Evolutionary conservation across 2,329 filamentous ascomycete species (phyloP).

Genomic region (Parastagonospora nodorum): DNA sequence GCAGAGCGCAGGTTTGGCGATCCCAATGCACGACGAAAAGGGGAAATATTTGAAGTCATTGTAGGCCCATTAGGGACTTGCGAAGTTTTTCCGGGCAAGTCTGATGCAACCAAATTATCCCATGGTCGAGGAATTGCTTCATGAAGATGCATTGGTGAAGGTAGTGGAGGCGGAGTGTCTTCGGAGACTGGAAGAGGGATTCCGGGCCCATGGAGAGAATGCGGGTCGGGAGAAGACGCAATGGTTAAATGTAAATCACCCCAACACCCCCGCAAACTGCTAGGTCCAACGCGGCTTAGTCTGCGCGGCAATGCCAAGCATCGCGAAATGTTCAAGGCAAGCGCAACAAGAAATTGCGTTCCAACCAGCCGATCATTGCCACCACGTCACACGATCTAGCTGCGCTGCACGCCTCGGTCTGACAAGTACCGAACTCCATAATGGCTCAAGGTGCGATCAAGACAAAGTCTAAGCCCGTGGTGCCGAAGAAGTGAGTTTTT

Average conservation of each 20-base stretch:
- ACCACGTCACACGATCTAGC: slow-evolving; percentile 2
- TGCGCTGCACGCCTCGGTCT: slow-evolving; percentile 4
- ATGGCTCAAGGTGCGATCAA: slow-evolving; percentile 59
- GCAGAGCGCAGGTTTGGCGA: not conserved
- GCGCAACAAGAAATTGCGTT: not conserved
- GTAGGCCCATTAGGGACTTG: slow-evolving; percentile 2
- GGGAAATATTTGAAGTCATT: not conserved
- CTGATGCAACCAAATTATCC: not conserved
- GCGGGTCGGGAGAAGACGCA: slow-evolving; percentile 16
- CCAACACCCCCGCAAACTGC: slow-evolving; percentile 22
- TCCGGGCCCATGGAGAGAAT: slow-evolving; percentile 29
- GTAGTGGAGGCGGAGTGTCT: not conserved
- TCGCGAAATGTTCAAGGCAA: slow-evolving; percentile 6
- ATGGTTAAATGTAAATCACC: slow-evolving; percentile 31
- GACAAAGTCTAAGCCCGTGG: slow-evolving; percentile 47
- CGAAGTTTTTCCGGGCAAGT: slow-evolving; percentile 33
- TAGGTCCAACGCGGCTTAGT: slow-evolving; percentile 12
- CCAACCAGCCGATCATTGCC: not conserved
- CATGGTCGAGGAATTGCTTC: not conserved
- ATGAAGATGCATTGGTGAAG: no score
- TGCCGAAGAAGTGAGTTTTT: slow-evolving; percentile 45
- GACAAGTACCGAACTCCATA: not conserved
- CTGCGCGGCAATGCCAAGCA: slow-evolving; percentile 14
- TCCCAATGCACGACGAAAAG: not conserved
- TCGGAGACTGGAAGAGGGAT: slow-evolving; percentile 29